A percentile compares a stretch with the other conserved stretches of the same genome.
Conservation (phyloP, 305 asterid species). For the Solanum hybrid region DNA sequence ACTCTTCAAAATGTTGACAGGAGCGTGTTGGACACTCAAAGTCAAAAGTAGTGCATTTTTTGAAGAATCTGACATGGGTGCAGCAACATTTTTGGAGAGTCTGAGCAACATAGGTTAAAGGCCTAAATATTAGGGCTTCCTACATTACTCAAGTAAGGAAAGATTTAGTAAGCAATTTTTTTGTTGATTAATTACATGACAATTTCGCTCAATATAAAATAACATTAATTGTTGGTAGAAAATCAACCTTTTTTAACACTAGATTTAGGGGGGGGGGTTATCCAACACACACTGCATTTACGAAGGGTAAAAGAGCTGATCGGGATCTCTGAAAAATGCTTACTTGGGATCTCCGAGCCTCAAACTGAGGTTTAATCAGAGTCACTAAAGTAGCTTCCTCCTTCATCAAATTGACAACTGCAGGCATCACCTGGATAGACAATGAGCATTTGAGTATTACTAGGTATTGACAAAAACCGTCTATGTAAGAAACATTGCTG, state of each 20-base stretch:
- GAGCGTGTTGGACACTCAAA: not conserved
- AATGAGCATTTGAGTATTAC: not conserved
- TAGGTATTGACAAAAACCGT: not conserved
- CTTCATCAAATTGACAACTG: slow-evolving; percentile 74
- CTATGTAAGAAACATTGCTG: not conserved
- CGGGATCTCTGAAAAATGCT: not conserved
- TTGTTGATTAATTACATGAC: not conserved
- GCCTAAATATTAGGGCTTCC: not conserved
- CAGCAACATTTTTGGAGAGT: not conserved
- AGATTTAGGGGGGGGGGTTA: not conserved
- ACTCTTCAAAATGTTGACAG: not conserved
- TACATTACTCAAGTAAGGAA: not conserved
- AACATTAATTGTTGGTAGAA: not conserved
- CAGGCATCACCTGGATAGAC: slow-evolving; percentile 79
- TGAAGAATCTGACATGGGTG: not conserved
- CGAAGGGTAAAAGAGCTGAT: not conserved
- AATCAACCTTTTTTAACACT: not conserved
- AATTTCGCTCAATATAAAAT: not conserved
- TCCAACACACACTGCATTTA: not conserved
- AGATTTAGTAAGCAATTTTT: not conserved
- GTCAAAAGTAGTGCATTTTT: not conserved
- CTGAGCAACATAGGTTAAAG: not conserved
- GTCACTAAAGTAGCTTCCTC: slow-evolving; percentile 57
- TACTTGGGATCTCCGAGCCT: slow-evolving; percentile 91
- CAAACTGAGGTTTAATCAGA: slow-evolving; percentile 89